Base-by-base conservation (phyloP, 148 eudicot genomes). In the Nepenthes gracilis region DNA sequence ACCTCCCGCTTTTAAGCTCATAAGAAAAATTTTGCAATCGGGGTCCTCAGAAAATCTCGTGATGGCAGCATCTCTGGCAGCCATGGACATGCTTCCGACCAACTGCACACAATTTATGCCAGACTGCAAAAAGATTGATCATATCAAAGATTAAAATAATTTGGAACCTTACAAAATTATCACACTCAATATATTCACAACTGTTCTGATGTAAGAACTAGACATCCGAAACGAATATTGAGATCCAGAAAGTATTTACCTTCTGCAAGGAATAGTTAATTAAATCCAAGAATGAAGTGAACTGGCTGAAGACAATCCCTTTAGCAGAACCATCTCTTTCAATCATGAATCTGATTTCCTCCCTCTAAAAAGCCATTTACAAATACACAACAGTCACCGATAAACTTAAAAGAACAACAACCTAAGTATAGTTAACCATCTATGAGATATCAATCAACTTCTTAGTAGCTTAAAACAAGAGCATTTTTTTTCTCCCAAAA, bases 1-100 rank as follows among this genome's bases (percentile, higher is more conserved):
- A 58, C 96, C 98, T 61, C 98, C 98, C 36, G 98, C 95, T 80
- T 93, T 93, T 69, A 93, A 74, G 81, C 98, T 93, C 79, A 88
- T 82, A 33, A 93, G 90, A 58, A 93, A 88, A 38, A 93, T 73
- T 75, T 66, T 88, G 74, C 96, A 93, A 63, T 82, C 81, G 35
- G 91, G 69, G 62, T 93, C 96, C 69, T 88, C 84, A 4, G 74
- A 84, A 67, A 93, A 88, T 72, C 73, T 73, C 74, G 67, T 77
- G 38, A 93, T 88, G 34, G 91, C 98, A 45, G 89, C 69, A 68
- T 93, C 98, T 75, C 96, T 82, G 56, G 96, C 89, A 52, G 61
- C 54, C 78, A 88, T 79, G 35, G 91, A 40, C 98, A 93, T 93
- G 64, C 96, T 82, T 65, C 95, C 96, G 35, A 83, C 98, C 64